phyloP scores from a whole-genome alignment of 768 basidiomycete genomes.

The Leccinum pellstonianum region DNA sequence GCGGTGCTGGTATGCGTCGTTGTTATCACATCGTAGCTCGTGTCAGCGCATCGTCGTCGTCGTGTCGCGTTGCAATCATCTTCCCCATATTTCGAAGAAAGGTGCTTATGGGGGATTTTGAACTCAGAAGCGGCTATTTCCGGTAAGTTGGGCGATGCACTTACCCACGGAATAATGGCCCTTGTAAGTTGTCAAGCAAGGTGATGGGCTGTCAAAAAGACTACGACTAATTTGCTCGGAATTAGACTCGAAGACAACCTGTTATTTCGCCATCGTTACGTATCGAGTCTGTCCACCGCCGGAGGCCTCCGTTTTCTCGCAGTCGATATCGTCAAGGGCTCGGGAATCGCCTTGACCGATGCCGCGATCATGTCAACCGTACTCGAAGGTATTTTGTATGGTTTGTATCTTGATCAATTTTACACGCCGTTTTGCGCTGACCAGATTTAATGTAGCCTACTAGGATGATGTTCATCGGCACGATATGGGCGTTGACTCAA shows the following conservation, averaged over 20 bases:
- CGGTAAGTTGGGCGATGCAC: no score
- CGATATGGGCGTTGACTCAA: not conserved
- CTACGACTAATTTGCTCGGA: not conserved
- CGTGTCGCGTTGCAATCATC: no score
- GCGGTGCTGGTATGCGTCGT: no score
- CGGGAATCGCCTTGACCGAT: constrained; percentile 1
- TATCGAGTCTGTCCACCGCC: not conserved
- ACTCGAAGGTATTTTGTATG: constrained; percentile 2
- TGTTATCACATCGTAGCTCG: no score
- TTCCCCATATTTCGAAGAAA: no score
- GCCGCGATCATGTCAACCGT: not conserved
- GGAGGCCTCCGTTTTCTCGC: not conserved
- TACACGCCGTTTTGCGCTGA: not conserved
- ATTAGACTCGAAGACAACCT: not conserved
- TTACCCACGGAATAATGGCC: no score
- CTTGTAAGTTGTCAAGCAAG: no score
- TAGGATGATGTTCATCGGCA: not conserved
- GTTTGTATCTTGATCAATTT: not conserved
- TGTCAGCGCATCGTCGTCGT: no score
- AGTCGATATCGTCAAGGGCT: not conserved
- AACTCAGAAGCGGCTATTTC: no score
- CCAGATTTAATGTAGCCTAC: not conserved
- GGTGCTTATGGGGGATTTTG: no score
- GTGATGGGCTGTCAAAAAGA: no score
- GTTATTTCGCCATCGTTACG: not conserved